phyloP scores from a whole-genome alignment of 306 rosid genomes.

The Alnus glutinosa region DNA sequence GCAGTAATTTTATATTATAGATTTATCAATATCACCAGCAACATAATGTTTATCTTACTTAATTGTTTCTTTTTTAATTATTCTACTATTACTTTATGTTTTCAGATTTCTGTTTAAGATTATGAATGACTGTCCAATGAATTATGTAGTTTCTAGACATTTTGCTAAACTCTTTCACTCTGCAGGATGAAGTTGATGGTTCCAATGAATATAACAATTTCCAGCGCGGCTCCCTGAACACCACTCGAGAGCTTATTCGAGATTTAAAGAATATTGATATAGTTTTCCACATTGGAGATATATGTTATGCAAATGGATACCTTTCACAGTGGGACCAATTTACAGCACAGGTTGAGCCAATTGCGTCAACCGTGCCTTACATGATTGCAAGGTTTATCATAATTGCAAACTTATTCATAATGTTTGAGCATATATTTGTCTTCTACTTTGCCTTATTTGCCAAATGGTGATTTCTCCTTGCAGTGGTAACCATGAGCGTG shows the following conservation, averaged over 20 bases:
- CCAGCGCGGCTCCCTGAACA: conserved; percentile 81
- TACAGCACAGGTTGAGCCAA: conserved; percentile 90
- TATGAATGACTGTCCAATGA: background rate
- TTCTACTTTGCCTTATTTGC: conserved; percentile 29
- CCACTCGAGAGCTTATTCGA: conserved; percentile 68
- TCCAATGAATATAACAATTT: conserved; percentile 89
- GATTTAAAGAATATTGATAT: conserved; percentile 76
- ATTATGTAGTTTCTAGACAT: conserved; percentile 4
- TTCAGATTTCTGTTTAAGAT: background rate
- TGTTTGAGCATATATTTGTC: conserved; percentile 3
- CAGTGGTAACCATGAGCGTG: conserved; percentile 98
- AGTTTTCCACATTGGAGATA: conserved; percentile 93
- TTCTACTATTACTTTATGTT: background rate
- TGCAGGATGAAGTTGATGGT: conserved; percentile 93
- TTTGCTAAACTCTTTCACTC: conserved; percentile 19
- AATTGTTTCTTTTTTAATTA: background rate
- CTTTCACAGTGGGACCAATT: conserved; percentile 97
- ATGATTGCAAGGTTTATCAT: conserved; percentile 79
- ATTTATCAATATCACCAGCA: background rate
- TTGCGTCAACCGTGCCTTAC: conserved; percentile 87
- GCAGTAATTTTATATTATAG: background rate
- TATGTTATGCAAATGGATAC: conserved; percentile 88
- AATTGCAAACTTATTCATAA: background rate
- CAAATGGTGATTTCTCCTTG: conserved; percentile 26
- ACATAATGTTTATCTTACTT: background rate